Conservation (phyloP, 805 yeast species). For the Metschnikowia matae region DNA sequence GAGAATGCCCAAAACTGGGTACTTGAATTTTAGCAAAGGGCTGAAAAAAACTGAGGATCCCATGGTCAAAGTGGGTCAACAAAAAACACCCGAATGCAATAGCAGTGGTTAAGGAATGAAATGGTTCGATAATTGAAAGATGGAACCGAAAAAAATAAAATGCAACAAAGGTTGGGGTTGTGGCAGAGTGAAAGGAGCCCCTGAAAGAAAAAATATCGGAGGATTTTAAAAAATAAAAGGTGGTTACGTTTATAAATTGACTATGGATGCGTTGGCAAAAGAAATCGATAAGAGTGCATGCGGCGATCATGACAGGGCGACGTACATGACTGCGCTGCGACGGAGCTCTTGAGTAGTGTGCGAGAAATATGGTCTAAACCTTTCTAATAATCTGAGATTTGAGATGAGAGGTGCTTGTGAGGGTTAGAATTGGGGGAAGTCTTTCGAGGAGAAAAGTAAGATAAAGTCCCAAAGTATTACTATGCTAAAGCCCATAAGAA, state of each 20-base stretch:
- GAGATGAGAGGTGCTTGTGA: too few species aligned
- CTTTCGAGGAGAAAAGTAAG: too few species aligned
- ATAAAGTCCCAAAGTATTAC: too few species aligned
- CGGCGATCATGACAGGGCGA: background rate
- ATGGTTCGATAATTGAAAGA: too few species aligned
- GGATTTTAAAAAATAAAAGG: too few species aligned
- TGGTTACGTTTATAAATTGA: background rate
- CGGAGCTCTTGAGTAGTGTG: background rate
- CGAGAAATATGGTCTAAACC: background rate
- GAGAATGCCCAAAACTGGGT: background rate
- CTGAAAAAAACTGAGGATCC: background rate
- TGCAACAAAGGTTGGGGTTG: too few species aligned
- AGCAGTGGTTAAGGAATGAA: background rate
- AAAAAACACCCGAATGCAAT: background rate
- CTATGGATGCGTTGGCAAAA: background rate
- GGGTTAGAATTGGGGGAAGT: too few species aligned
- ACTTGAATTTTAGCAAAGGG: constrained; percentile 1
- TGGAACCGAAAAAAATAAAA: too few species aligned
- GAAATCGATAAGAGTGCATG: background rate
- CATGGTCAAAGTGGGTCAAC: background rate
- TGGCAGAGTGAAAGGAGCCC: background rate
- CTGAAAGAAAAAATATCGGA: background rate
- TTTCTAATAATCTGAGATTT: too few species aligned
- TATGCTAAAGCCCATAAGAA: too few species aligned
- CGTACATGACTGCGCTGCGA: background rate